Percentiles rank a stretch among this genome's conserved stretches.
These are phyloP conservation scores for Dictyostelium discoideum DNA, from an alignment of 78 protist species.

Conservation along the genomic window dicty_2.7 NC_007091.3:4059001-4059500, in stretches of 20 bases:
- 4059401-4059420: constrained; percentile 74
- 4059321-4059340: constrained; percentile 85
- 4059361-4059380: constrained; percentile 86
- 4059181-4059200: no score
- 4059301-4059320: constrained; percentile 9
- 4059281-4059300: background rate
- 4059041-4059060: constrained; percentile 71
- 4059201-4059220: no score
- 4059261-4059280: no score
- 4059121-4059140: background rate
- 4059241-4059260: no score
- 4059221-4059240: no score
- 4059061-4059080: constrained; percentile 63
- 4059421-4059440: constrained; percentile 23
- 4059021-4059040: constrained; percentile 85
- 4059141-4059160: background rate
- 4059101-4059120: background rate
- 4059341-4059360: constrained; percentile 85
- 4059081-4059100: constrained; percentile 83
- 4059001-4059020: constrained; percentile 77
- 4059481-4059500: constrained; percentile 83
- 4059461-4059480: constrained; percentile 72
- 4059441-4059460: constrained; percentile 66
- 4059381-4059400: constrained; percentile 78
- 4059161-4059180: no score